Conservation (phyloP, 352 stramenopile genomes). For the Plasmopara halstedii region DNA sequence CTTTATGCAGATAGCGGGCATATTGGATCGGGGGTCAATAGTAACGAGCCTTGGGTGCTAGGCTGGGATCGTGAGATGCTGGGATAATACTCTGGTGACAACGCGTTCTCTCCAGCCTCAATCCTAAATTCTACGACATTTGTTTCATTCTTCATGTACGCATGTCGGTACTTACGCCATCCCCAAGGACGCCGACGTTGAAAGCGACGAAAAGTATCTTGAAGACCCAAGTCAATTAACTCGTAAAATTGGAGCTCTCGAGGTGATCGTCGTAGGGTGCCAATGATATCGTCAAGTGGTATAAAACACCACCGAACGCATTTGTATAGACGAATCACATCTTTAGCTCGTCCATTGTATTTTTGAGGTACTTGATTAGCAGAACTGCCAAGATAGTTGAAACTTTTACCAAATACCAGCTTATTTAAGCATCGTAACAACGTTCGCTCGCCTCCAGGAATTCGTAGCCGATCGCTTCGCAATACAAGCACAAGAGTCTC, state of each 20-base stretch:
- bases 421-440: constrained; percentile 34
- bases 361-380: constrained; percentile 3
- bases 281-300: constrained; percentile 48
- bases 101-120: constrained; percentile 35
- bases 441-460: constrained; percentile 47
- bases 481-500: constrained; percentile 55
- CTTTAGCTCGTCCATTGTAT: constrained; percentile 26
- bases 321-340: constrained; percentile 42
- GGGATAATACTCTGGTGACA: constrained; percentile 21
- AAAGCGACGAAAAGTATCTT: constrained; percentile 24
- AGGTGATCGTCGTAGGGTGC: constrained; percentile 29
- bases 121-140: constrained; percentile 57
- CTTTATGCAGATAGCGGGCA: neutral
- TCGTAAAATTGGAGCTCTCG: constrained; percentile 53
- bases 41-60: constrained; percentile 6
- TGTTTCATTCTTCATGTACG: constrained; percentile 26
- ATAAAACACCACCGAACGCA: constrained; percentile 67
- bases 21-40: constrained; percentile 6
- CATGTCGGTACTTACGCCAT: constrained; percentile 21
- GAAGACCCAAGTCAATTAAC: constrained; percentile 29
- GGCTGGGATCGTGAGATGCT: neutral
- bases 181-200: constrained; percentile 19
- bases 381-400: constrained; percentile 6
- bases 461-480: constrained; percentile 46
- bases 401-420: constrained; percentile 32